Base-by-base conservation (phyloP, 495 filamentous ascomycete genomes). In the Lasiosphaeriaceae sp. region DNA sequence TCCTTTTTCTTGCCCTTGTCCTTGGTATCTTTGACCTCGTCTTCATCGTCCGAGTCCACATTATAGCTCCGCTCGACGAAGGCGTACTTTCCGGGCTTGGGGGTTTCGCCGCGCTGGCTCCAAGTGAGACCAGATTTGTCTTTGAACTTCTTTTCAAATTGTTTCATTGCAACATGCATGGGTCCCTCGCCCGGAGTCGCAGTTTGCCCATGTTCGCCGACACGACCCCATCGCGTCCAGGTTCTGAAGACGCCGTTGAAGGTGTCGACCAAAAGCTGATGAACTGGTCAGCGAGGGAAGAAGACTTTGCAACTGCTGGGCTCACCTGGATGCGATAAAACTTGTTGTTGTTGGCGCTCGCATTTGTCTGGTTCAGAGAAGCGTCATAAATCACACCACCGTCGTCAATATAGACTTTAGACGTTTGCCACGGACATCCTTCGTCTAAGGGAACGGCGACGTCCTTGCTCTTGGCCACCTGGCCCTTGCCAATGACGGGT, bases 151-250 rank as follows among this genome's bases (percentile, higher is more conserved):
- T 81, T 85, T 29, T 87, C 70, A 54, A 90, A 95, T 6, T 77
- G 56, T 1, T 44, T 56, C 24, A 80, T 65, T 0, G 89, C 89
- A 5, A 57, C 37, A 0, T 59, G 56, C 7, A 87, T 59, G 17
- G 57, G 47, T 11, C 76, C 73, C 9, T 67, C 31, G 2, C 73
- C 75, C 2, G 86, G 59, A 17, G 75, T 54, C 1, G 78, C 76
- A 7, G 65, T 77, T 61, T 89, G 83, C 2, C 90, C 90, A 31
- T 52, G 61, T 55, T 92, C 88, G 0, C 90, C 90, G 8, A 93
- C 89, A 16, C 90, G 80, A 11, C 90, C 90, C 87, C 86, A 93
- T 14, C 87, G 80, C 2, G 83, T 89, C 85, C 86, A 89, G 6
- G 80, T 79, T 20, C 72, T 58, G 71, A 76, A 87, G 11, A 57